phyloP scores from a whole-genome alignment of 164 flowering plant genomes.

The Nymphaea thermarum region DNA sequence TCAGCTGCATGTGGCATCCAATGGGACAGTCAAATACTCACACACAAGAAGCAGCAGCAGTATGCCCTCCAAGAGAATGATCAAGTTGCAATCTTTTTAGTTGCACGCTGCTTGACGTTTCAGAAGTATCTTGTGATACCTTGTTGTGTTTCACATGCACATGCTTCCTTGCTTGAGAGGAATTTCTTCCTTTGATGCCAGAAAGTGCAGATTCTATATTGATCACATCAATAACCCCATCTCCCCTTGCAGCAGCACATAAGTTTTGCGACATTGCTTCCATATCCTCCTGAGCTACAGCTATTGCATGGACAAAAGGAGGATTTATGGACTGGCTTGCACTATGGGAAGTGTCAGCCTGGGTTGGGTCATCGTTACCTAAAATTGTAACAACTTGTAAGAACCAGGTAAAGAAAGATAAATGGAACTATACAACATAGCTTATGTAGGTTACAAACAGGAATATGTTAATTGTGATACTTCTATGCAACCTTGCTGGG shows the following conservation, averaged over 20 bases:
- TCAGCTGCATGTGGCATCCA: background rate
- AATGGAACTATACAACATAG: no score
- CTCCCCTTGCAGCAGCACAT: slow-evolving; percentile 86
- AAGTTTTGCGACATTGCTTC: slow-evolving; percentile 44
- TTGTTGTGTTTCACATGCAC: slow-evolving; percentile 21
- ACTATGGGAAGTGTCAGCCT: slow-evolving; percentile 10
- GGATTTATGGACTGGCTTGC: slow-evolving; percentile 70
- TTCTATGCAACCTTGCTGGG: no score
- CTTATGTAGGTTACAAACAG: no score
- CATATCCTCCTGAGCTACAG: slow-evolving; percentile 71
- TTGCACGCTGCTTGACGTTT: slow-evolving; percentile 15
- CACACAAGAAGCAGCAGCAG: slow-evolving; percentile 84
- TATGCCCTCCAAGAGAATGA: slow-evolving; percentile 69
- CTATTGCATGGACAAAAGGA: slow-evolving; percentile 82
- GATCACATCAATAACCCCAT: slow-evolving; percentile 65
- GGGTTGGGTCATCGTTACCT: slow-evolving; percentile 32
- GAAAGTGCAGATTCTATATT: slow-evolving; percentile 59
- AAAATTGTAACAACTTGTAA: no score
- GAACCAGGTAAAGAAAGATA: no score
- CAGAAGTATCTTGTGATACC: slow-evolving; percentile 8
- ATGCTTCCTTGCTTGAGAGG: slow-evolving; percentile 27
- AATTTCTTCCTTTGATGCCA: slow-evolving; percentile 26
- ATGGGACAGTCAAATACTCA: slow-evolving; percentile 24
- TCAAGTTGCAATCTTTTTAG: slow-evolving; percentile 49
- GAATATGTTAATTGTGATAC: no score